phyloP scores from a whole-genome alignment of 805 yeast genomes.

The Cyberlindnera mrakii region DNA sequence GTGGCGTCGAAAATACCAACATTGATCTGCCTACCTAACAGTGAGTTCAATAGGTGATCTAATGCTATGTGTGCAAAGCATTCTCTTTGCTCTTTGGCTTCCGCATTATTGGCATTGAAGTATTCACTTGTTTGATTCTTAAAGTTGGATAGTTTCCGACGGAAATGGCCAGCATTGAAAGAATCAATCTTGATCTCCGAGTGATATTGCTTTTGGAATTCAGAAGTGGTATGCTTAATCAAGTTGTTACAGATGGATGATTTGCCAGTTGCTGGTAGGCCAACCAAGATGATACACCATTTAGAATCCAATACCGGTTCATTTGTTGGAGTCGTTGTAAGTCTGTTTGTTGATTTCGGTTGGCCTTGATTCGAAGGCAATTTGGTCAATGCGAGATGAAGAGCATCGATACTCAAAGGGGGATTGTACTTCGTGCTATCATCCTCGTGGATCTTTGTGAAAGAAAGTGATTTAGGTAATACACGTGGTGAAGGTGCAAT shows the following conservation, averaged over 20 bases:
- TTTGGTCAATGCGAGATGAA: constrained; percentile 11
- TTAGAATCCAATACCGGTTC: constrained; percentile 29
- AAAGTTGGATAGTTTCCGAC: constrained; percentile 40
- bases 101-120: constrained; percentile 37
- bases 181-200: constrained; percentile 32
- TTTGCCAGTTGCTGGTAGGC: constrained; percentile 75
- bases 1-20: constrained; percentile 60
- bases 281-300: constrained; percentile 65
- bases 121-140: constrained; percentile 33
- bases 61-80: constrained; percentile 47
- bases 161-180: constrained; percentile 70
- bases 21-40: constrained; percentile 37
- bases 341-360: constrained; percentile 15
- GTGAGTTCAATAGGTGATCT: constrained; percentile 37
- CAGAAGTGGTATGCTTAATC: constrained; percentile 44
- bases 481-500: constrained; percentile 5
- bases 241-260: constrained; percentile 65
- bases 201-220: constrained; percentile 8
- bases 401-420: constrained; percentile 9
- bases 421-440: not conserved
- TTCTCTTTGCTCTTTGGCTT: constrained; percentile 40
- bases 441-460: constrained; percentile 15
- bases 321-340: constrained; percentile 24
- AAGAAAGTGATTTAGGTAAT: constrained; percentile 13
- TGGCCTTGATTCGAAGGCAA: constrained; percentile 11